Evolutionary conservation across 1,284 basidiomycete species (phyloP), one percentile per base, ranked within the genome.

Genomic region (Amylostereum areolatum): DNA sequence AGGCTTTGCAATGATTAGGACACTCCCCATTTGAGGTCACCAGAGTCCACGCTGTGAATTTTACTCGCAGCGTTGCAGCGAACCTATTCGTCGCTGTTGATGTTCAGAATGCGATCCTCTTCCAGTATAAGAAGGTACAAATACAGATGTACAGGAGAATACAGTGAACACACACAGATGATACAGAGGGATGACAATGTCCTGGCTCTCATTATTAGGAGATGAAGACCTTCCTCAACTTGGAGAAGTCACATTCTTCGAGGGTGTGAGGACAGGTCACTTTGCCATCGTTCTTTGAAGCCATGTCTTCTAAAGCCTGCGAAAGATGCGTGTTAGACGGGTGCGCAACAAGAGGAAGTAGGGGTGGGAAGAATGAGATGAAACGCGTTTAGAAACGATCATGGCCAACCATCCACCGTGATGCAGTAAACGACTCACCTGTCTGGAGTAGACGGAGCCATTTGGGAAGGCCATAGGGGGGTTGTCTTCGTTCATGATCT

Each of bases 401-500:
- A 18, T 18, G 18, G 18, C 18, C 18, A 18, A 18, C 18, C 18
- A 18, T 18, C 18, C 18, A 18, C 18, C 18, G 1, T 18, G 18
- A 18, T 18, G 18, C 18, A 31, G 36, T 29, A 30, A 7, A 29
- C 31, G 37, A 70, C 80, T 55, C 60, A 91, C 94, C 77, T 92
- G 88, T 62, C 80, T 77, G 18, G 93, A 96, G 65, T 99, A 99
- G 18, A 98, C 94, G 56, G 89, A 78, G 3, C 95, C 96, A 55
- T 91, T 88, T 27, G 92, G 90, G 61, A 98, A 89, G n/a, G 82
- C 87, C 81, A 94, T 78, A 1, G 91, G 91, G 70, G 85, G 88
- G 60, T 95, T 96, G 63, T 94, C 83, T 55, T 85, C 93, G 59
- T 97, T 88, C 86, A 98, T 97, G 52, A 98, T 92, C 63, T 85